Evolutionary conservation across 371 early-diverging fungal genomes (phyloP), one percentile per base, ranked within the genome.

Genomic region (Mortierella sp.): DNA sequence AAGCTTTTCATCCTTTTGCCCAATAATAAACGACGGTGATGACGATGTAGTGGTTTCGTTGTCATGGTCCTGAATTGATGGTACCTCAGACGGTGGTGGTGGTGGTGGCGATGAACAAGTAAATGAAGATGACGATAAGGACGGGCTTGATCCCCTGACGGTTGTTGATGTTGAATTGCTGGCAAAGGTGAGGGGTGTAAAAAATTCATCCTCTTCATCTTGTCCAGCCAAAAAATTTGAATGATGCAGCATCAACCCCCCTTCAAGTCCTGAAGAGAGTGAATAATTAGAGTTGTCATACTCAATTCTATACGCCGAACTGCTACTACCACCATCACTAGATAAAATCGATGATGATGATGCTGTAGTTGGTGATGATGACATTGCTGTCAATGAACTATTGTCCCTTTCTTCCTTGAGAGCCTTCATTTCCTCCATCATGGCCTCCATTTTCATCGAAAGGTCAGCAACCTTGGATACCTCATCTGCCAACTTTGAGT

Each of bases 271-370:
- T n/a, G 62, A 66, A 1, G 80, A 63, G 10, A 80, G 66, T 9
- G 75, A 80, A 34, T 74, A 80, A n/a, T 66, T 64, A 2, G 71
- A 70, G 53, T 61, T 70, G 62, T 80, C 71, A 35, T 80, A 80
- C 15, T 71, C 75, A 42, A 80, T 80, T 64, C 61, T 70, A 68
- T 80, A 80, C 0, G 70, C 49, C n/a, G n/a, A n/a, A n/a, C n/a
- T n/a, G n/a, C n/a, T n/a, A n/a, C n/a, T n/a, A 15, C 58, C 28
- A 31, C 34, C 19, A 13, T 40, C 31, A 53, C 28, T 28, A 3
- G 53, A 28, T 12, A 53, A 28, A 29, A 9, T 28, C 10, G 53
- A 29, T 26, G 19, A 43, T 23, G 10, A 13, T 47, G 53, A 19
- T 29, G 61, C 29, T 47, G n/a, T 13, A 31, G 60, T 26, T 53